Evolutionary conservation across 305 asterid species (phyloP), one percentile per base, ranked within the genome.

Genomic region (Rubia occidens): DNA sequence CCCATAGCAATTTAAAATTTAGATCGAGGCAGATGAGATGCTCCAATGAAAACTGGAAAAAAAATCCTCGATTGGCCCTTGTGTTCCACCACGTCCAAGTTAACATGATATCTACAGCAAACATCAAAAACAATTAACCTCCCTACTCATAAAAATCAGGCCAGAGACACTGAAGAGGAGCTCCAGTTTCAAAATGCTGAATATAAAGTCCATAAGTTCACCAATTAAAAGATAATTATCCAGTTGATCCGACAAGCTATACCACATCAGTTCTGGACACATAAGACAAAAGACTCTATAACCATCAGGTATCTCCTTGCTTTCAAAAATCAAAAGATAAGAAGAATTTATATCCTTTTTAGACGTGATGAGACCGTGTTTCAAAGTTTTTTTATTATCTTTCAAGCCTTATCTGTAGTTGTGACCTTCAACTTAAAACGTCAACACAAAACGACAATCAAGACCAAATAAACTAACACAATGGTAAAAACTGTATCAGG

Each of bases 1-100:
- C 14, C 6, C 55, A 49, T 64, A 21, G 8, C 32, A 20, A 44
- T 29, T 37, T n/a, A 51, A 40, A 71, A 55, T 15, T 20, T 14
- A 72, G 49, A 64, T 40, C 65, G 63, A 8, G 39, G 18, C 26
- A 35, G 44, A 39, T 51, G 21, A 71, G 71, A 69, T 47, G 53
- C 66, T 35, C 60, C 42, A 20, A 62, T 15, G n/a, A 71, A 62
- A 71, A 15, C 21, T 47, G 11, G 3, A 66, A 29, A 4, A 9
- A 6, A 3, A 2, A 51, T 51, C 44, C 60, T 47, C 0, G 60
- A 2, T 47, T 63, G 56, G 55, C 20, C 35, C 62, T 56, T 56
- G 62, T 56, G 7, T 20, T 56, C 42, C 43, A 71, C 18, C 8
- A 70, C 17, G 21, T 14, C 60, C 60, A 47, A 71, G 68, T 62